phyloP scores from a whole-genome alignment of 2,329 filamentous ascomycete genomes.

The Ophiocordyceps camponoti-saundersi region DNA sequence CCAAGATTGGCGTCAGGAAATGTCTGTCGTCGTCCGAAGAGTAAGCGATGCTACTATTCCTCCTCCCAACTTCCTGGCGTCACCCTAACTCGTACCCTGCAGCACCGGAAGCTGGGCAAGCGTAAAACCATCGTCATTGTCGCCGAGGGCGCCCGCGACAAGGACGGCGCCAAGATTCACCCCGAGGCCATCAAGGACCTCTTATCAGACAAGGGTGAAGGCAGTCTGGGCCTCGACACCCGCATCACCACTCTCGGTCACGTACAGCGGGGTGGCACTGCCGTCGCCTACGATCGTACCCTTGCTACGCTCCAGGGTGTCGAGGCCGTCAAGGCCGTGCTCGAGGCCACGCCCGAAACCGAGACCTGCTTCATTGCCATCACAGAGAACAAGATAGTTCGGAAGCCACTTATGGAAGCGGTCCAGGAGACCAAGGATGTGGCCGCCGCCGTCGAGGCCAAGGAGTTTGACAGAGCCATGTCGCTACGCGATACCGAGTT shows the following conservation, averaged over 20 bases:
- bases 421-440: slow-evolving; percentile 77
- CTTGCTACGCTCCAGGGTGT: slow-evolving; percentile 85
- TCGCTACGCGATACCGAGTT: slow-evolving; percentile 81
- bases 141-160: slow-evolving; percentile 83
- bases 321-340: slow-evolving; percentile 80
- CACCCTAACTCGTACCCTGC: slow-evolving; percentile 2
- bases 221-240: slow-evolving; percentile 68
- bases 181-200: slow-evolving; percentile 72
- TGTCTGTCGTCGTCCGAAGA: slow-evolving; percentile 62
- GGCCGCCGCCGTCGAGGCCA: slow-evolving; percentile 61
- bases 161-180: slow-evolving; percentile 67
- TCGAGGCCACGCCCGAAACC: slow-evolving; percentile 76
- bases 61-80: not conserved
- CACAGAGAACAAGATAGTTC: slow-evolving; percentile 92
- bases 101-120: slow-evolving; percentile 82
- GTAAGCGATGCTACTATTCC: slow-evolving; percentile 24
- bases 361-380: slow-evolving; percentile 93
- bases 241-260: slow-evolving; percentile 90
- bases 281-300: slow-evolving; percentile 89
- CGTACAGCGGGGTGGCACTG: slow-evolving; percentile 87
- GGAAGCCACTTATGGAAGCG: slow-evolving; percentile 76
- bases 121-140: slow-evolving; percentile 97
- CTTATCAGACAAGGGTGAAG: slow-evolving; percentile 50
- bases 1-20: slow-evolving; percentile 77
- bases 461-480: slow-evolving; percentile 83